Conservation (phyloP, 306 rosid genomes). For the Elaeagnus macrophylla region DNA sequence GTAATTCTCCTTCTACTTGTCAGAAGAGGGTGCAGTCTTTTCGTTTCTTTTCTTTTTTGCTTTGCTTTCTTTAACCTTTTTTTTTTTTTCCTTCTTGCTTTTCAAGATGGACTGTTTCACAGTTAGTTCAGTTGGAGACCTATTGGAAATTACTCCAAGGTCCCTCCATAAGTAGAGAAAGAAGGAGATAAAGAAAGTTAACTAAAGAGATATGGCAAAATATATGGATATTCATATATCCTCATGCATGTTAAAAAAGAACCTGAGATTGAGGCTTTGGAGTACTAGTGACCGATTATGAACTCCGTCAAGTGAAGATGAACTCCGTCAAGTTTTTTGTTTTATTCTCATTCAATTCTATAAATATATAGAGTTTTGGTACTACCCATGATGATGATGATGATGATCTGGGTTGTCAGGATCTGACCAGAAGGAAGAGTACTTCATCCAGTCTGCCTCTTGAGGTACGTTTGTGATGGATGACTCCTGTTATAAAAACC, state of each 20-base stretch:
- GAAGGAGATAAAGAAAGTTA: constrained; percentile 28
- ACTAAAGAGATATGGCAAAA: too few species aligned
- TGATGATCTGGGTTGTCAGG: constrained; percentile 68
- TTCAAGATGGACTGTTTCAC: constrained; percentile 29
- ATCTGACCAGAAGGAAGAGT: constrained; percentile 89
- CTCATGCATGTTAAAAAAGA: too few species aligned
- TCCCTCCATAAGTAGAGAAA: constrained; percentile 9
- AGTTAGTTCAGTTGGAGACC: constrained; percentile 44
- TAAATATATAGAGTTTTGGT: constrained; percentile 3
- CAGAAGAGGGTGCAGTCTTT: constrained; percentile 40
- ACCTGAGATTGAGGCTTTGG: too few species aligned
- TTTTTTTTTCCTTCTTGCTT: constrained; percentile 31
- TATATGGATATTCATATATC: too few species aligned
- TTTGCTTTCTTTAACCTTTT: constrained; percentile 24
- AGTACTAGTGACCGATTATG: too few species aligned
- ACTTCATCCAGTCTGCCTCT: constrained; percentile 95
- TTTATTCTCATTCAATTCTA: constrained; percentile 8
- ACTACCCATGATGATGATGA: constrained; percentile 37
- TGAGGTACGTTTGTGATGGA: constrained; percentile 49
- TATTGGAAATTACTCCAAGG: constrained; percentile 6
- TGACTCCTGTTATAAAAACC: constrained; percentile 48
- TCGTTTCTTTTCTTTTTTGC: constrained; percentile 18
- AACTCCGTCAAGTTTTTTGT: constrained; percentile 22
- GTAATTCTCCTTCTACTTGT: constrained; percentile 32
- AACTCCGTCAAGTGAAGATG: constrained; percentile 23